These are phyloP conservation scores for Lenwebbia sp. DNA, from an alignment of 345 rosid genomes.

Conservation along the genomic window DNA sequence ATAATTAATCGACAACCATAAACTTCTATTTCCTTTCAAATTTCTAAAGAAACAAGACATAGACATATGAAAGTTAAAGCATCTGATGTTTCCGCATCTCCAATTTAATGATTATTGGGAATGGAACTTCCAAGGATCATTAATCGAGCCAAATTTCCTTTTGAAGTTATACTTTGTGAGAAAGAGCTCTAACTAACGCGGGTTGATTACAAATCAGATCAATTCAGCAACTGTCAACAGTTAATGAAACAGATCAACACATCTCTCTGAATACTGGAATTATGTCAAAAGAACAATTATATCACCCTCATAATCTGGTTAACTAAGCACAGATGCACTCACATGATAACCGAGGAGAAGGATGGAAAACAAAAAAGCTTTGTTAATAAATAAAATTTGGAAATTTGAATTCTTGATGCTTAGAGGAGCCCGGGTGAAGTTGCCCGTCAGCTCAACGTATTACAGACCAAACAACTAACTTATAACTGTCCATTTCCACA, in stretches of 20 bases:
- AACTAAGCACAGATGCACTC: background rate
- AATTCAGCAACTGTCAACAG: background rate
- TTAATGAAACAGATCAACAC: background rate
- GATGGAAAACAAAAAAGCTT: background rate
- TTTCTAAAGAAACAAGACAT: background rate
- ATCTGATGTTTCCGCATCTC: background rate
- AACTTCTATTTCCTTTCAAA: background rate
- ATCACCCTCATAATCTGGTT: background rate
- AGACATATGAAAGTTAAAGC: background rate
- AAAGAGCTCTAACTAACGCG: background rate
- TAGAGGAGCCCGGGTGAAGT: background rate
- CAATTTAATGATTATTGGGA: background rate
- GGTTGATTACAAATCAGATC: background rate
- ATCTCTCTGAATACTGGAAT: background rate
- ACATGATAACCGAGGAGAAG: background rate
- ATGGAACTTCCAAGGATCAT: background rate
- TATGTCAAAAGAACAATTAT: background rate
- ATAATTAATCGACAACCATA: background rate
- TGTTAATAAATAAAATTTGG: background rate
- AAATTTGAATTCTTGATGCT: background rate
- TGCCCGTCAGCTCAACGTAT: background rate
- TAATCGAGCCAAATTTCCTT: background rate
- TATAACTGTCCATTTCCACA: background rate
- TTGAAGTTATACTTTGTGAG: background rate
- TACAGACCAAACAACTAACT: background rate